phyloP scores from a whole-genome alignment of 768 basidiomycete species.

The Leccinum pellstonianum region DNA sequence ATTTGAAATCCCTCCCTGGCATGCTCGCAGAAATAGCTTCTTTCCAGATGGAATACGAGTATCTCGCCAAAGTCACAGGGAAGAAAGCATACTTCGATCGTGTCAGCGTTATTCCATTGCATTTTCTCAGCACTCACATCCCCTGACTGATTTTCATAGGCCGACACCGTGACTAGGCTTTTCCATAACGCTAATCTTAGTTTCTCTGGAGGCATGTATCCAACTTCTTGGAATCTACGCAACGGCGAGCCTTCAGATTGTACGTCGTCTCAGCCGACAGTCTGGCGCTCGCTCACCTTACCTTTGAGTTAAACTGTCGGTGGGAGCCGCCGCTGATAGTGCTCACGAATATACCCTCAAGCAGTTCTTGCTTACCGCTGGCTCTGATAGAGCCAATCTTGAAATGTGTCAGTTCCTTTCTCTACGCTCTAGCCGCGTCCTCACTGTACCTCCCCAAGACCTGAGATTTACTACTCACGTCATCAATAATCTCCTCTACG shows the following conservation, averaged over 20 bases:
- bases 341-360: slow-evolving; percentile 79
- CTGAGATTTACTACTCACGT: slow-evolving; percentile 60
- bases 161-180: slow-evolving; percentile 44
- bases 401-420: slow-evolving; percentile 57
- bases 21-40: slow-evolving; percentile 79
- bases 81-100: slow-evolving; percentile 59
- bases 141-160: slow-evolving; percentile 33
- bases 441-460: slow-evolving; percentile 40
- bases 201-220: slow-evolving; percentile 60
- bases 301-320: slow-evolving; percentile 44
- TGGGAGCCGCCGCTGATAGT: slow-evolving; percentile 70
- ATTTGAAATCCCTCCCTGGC: slow-evolving; percentile 25
- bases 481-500: slow-evolving; percentile 61
- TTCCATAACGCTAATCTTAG: slow-evolving; percentile 48
- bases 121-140: not conserved
- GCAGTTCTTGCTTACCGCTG: slow-evolving; percentile 64
- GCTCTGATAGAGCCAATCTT: slow-evolving; percentile 56
- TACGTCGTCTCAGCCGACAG: slow-evolving; percentile 31
- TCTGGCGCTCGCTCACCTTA: not conserved
- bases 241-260: slow-evolving; percentile 46
- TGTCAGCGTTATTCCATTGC: slow-evolving; percentile 35
- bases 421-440: not conserved
- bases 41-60: slow-evolving; percentile 82
- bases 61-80: slow-evolving; percentile 76
- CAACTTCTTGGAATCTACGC: slow-evolving; percentile 53